Base-by-base conservation (phyloP, 768 basidiomycete genomes). In the Kwoniella sp. region DNA sequence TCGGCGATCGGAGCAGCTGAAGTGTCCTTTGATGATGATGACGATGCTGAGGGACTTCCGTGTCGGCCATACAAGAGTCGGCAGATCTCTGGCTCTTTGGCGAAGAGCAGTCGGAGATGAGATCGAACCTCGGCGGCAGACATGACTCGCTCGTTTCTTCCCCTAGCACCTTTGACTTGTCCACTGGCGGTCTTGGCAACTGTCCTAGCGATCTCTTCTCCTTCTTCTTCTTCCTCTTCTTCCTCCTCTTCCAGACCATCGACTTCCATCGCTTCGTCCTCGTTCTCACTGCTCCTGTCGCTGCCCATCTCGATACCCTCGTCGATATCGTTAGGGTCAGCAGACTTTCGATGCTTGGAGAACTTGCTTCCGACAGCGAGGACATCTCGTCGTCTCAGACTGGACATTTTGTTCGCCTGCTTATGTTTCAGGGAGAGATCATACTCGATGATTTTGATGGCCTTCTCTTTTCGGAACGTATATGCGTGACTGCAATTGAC, bases 381-480 rank as follows among this genome's bases (percentile, higher is more conserved):
- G 17, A 96, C 90, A 77, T 94, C 84, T 15, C 88, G 90, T n/a
- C 91, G 86, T 69, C 82, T 86, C 59, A 88, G 77, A 13, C 84
- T 82, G 10, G 85, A 57, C 19, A 85, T 83, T 5, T 76, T 72
- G 75, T 88, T 85, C 44, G 82, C 80, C 49, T 79, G 83, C 79
- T 90, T 92, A 77, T 92, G 88, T 80, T 92, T 95, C 1, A 79
- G 55, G 6, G 90, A 83, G 30, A 98, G 84, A 71, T 94, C 93
- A 74, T 91, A 91, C 81, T 98, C 93, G 76, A 98, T 88, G 59
- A 99, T 85, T 81, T 97, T 98, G 55, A 90, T 91, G 79, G 90
- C 84, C 0, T 91, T 92, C 75, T 99, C 96, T 79, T 92, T 97
- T 57, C 94, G 88, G 81, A 90, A 92, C 0, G 92, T 91, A 77